Percentiles rank a stretch among this genome's conserved stretches.
Conservation (phyloP, 371 early-diverging fungal genomes). For the Mortierella sp. region DNA sequence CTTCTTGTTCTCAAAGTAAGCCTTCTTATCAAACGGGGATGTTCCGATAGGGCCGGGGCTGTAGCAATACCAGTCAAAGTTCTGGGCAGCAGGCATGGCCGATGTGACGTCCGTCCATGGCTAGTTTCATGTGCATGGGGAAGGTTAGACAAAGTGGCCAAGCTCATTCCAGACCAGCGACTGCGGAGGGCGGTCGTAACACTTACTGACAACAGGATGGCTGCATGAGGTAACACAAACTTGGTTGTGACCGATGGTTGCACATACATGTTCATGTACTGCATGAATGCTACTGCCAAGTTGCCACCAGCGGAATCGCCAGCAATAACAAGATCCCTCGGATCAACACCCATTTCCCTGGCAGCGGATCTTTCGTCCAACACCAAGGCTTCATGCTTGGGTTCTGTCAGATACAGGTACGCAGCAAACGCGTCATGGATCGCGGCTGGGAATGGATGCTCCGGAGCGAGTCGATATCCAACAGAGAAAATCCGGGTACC, state of each 20-base stretch:
- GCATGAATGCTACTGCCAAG: slow-evolving; percentile 56
- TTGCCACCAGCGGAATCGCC: slow-evolving; percentile 78
- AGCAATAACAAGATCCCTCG: slow-evolving; percentile 57
- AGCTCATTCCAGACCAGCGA: no score
- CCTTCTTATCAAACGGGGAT: slow-evolving; percentile 22
- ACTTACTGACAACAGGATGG: slow-evolving; percentile 34
- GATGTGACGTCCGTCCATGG: slow-evolving; percentile 31
- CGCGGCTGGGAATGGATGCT: slow-evolving; percentile 84
- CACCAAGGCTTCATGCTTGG: slow-evolving; percentile 55
- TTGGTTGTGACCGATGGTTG: slow-evolving; percentile 28
- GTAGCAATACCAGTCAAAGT: slow-evolving; percentile 40
- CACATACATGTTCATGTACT: slow-evolving; percentile 38
- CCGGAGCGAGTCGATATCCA: slow-evolving; percentile 86
- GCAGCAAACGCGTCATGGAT: slow-evolving; percentile 80
- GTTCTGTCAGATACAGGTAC: slow-evolving; percentile 74
- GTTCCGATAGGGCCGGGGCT: slow-evolving; percentile 37
- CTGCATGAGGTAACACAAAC: slow-evolving; percentile 30
- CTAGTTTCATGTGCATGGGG: slow-evolving; percentile 8
- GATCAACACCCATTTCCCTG: slow-evolving; percentile 31
- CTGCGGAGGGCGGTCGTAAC: no score
- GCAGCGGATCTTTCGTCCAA: slow-evolving; percentile 21
- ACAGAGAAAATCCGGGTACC: slow-evolving; percentile 60
- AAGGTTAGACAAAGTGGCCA: neutral
- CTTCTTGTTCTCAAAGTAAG: slow-evolving; percentile 11
- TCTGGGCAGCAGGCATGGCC: slow-evolving; percentile 32